These are phyloP conservation scores for Hyaloscypha hepaticicola DNA, from an alignment of 495 filamentous ascomycete genomes.

Conservation along the genomic window DNA sequence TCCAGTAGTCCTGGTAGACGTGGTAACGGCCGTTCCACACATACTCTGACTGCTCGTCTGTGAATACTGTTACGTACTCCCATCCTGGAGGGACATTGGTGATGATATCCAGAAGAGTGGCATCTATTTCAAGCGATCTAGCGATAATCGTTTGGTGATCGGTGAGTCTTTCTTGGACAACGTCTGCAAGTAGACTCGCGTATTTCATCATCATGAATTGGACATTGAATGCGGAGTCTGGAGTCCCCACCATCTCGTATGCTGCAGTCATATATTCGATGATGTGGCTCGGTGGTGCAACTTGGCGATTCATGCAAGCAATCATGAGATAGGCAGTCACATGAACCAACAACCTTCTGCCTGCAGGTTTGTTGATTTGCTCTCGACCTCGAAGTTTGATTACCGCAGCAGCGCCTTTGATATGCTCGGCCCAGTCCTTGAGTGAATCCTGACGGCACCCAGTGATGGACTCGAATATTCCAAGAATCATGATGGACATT, in stretches of 20 bases:
- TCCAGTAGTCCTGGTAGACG: conserved; percentile 57
- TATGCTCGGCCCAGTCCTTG: conserved; percentile 57
- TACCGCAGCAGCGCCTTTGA: conserved; percentile 58
- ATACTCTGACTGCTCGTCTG: conserved; percentile 32
- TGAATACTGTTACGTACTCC: conserved; percentile 38
- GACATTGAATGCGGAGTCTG: conserved; percentile 32
- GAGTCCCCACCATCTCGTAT: conserved; percentile 21
- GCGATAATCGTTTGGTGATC: conserved; percentile 47
- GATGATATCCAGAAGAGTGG: conserved; percentile 46
- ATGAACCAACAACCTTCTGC: conserved; percentile 56
- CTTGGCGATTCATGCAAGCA: conserved; percentile 37
- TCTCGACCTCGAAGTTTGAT: conserved; percentile 55
- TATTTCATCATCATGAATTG: conserved; percentile 41
- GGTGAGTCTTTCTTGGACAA: conserved; percentile 38
- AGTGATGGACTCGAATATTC: conserved; percentile 54
- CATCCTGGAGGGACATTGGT: conserved; percentile 41
- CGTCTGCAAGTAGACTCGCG: conserved; percentile 45
- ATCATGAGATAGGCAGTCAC: conserved; percentile 45
- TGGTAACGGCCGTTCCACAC: conserved; percentile 60
- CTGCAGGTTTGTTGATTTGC: conserved; percentile 51
- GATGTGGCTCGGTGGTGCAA: conserved; percentile 38
- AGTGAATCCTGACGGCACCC: conserved; percentile 46
- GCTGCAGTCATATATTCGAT: conserved; percentile 39
- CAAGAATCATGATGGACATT: conserved; percentile 59
- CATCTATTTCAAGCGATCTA: conserved; percentile 48